These are phyloP conservation scores for Ceratobasidium sp. DNA, from an alignment of 1,284 basidiomycete genomes.

Conservation along the genomic window DNA sequence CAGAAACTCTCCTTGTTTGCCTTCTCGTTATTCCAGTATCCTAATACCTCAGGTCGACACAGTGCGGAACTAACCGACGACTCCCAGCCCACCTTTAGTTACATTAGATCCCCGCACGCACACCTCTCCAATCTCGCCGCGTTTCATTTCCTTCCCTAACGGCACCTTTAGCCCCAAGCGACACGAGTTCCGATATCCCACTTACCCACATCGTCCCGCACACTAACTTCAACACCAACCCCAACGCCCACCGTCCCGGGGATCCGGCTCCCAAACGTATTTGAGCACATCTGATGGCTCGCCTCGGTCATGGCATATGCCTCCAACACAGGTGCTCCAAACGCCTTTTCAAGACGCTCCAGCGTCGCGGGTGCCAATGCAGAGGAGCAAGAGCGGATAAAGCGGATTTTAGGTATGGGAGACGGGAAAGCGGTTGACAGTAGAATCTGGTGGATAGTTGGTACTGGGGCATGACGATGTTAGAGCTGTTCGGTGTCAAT, in stretches of 20 bases:
- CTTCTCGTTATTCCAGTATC: constrained; percentile 56
- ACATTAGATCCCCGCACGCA: constrained; percentile 58
- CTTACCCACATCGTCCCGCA: constrained; percentile 51
- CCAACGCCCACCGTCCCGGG: constrained; percentile 57
- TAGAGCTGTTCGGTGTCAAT: background rate
- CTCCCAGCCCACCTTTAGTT: constrained; percentile 50
- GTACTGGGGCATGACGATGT: constrained; percentile 48
- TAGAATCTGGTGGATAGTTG: constrained; percentile 59
- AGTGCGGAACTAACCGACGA: constrained; percentile 15
- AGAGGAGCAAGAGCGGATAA: constrained; percentile 58
- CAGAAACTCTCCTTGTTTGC: constrained; percentile 52
- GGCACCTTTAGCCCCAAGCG: background rate
- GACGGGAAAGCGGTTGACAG: constrained; percentile 53
- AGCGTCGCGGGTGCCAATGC: constrained; percentile 56
- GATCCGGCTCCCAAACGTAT: constrained; percentile 50
- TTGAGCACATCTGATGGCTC: constrained; percentile 56
- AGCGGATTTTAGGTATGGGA: constrained; percentile 55
- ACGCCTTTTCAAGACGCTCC: constrained; percentile 54
- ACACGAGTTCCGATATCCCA: background rate
- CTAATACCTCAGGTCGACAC: background rate
- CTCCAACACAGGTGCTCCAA: constrained; percentile 58
- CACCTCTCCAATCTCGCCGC: constrained; percentile 56
- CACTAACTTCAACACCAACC: constrained; percentile 56
- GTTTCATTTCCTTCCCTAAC: constrained; percentile 51
- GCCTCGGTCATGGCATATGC: constrained; percentile 56